A percentile compares a stretch with the other conserved stretches of the same genome.
These are phyloP conservation scores for Pleurostoma richardsiae DNA, from an alignment of 2,329 filamentous ascomycete genomes.

Conservation along the genomic window DNA sequence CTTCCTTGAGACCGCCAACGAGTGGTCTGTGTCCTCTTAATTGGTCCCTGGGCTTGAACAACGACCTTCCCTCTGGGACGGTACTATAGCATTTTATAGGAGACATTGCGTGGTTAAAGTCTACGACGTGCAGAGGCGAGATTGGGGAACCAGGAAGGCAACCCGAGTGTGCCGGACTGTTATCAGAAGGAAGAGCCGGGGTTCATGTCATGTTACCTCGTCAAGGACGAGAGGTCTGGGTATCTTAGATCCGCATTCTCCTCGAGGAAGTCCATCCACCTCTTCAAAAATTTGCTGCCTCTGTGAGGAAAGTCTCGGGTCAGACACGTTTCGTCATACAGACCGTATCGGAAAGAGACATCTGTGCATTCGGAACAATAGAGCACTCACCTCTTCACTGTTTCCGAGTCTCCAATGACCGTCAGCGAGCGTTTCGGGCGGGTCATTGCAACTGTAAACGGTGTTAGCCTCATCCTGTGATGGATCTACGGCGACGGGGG, in stretches of 20 bases:
- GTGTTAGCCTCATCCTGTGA: conserved; percentile 17
- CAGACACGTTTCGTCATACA: conserved; percentile 10
- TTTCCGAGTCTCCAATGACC: conserved; percentile 91
- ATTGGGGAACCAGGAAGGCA: not conserved
- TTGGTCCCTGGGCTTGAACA: too few species aligned
- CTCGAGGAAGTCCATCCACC: conserved; percentile 89
- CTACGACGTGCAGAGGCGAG: not conserved
- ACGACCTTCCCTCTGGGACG: too few species aligned
- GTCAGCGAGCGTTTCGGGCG: conserved; percentile 85
- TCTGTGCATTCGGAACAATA: conserved; percentile 6
- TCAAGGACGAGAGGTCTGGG: conserved; percentile 56
- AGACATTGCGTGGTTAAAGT: not conserved
- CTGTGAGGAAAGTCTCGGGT: conserved; percentile 36
- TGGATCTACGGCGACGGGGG: not conserved
- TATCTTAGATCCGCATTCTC: conserved; percentile 88
- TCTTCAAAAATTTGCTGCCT: conserved; percentile 78
- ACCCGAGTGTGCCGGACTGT: not conserved
- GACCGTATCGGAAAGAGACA: conserved; percentile 1
- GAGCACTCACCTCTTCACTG: conserved; percentile 71
- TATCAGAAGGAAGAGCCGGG: not conserved
- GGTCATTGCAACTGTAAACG: conserved; percentile 81
- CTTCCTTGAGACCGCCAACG: not conserved
- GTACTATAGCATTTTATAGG: too few species aligned
- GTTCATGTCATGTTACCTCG: conserved; percentile 7
- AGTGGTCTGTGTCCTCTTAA: too few species aligned